phyloP scores from a whole-genome alignment of 2,329 filamentous ascomycete species.

The Colletotrichum sp. region DNA sequence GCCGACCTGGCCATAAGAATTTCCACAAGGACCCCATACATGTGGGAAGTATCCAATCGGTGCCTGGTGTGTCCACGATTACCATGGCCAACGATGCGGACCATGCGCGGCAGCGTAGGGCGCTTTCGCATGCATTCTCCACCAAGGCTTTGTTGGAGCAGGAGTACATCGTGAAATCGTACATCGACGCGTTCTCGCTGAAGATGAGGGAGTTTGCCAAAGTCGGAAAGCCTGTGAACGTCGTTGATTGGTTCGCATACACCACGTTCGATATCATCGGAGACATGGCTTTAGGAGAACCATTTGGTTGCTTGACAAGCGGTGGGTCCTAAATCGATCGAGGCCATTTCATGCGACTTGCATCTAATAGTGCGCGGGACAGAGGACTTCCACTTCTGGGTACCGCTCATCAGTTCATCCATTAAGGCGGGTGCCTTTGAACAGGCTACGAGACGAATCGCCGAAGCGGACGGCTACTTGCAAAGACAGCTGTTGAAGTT shows the following conservation, averaged over 20 bases:
- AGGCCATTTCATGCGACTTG: not conserved
- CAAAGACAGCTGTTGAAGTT: not conserved
- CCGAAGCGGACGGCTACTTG: not conserved
- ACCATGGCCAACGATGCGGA: conserved; percentile 7
- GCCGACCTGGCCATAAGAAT: conserved; percentile 22
- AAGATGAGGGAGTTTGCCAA: conserved; percentile 2
- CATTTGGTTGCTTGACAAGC: conserved; percentile 36
- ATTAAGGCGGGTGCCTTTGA: conserved; percentile 8
- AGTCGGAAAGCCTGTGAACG: conserved; percentile 12
- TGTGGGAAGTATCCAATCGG: conserved; percentile 27
- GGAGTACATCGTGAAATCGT: conserved; percentile 1
- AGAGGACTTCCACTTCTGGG: conserved; percentile 4
- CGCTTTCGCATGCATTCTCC: not conserved
- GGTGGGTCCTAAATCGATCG: not conserved
- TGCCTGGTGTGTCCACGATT: conserved; percentile 4
- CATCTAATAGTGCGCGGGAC: fast-evolving
- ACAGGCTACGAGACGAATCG: not conserved
- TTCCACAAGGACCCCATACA: conserved; percentile 35
- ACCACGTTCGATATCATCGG: conserved; percentile 47
- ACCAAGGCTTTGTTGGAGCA: not conserved
- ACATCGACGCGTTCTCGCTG: not conserved
- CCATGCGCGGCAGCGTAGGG: conserved; percentile 1
- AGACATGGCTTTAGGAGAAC: conserved; percentile 51
- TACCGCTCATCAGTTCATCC: conserved; percentile 2
- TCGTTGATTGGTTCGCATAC: conserved; percentile 39